Percentiles rank a stretch among this genome's conserved stretches.
phyloP scores from a whole-genome alignment of 108 stramenopile species.

The Nitzschia sp. region DNA sequence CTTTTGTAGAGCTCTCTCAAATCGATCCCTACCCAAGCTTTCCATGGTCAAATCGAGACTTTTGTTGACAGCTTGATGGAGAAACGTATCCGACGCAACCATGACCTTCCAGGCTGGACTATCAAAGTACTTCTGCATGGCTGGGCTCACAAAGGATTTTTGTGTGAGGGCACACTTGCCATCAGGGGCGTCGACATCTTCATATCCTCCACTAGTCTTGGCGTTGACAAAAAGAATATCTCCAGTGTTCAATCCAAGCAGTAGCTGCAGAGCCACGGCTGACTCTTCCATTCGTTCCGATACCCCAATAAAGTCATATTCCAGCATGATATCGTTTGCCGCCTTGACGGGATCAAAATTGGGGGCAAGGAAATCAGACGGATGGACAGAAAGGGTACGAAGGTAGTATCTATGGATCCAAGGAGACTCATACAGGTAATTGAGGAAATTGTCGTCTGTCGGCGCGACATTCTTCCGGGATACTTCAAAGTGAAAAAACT shows the following conservation, averaged over 20 bases:
- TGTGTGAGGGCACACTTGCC: constrained; percentile 24
- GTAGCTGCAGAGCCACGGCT: constrained; percentile 38
- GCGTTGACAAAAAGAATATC: constrained; percentile 35
- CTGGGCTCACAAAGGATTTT: constrained; percentile 28
- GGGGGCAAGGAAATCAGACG: background rate
- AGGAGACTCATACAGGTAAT: background rate
- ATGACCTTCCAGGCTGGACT: constrained; percentile 27
- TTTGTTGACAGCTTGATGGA: constrained; percentile 43
- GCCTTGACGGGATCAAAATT: constrained; percentile 4
- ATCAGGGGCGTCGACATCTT: constrained; percentile 17
- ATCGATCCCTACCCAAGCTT: constrained; percentile 31
- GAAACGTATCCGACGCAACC: constrained; percentile 22
- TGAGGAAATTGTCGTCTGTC: constrained; percentile 33
- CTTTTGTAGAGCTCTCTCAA: constrained; percentile 24
- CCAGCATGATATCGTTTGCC: constrained; percentile 29
- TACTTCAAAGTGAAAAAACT: constrained; percentile 51
- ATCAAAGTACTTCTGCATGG: constrained; percentile 32
- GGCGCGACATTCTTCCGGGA: constrained; percentile 34
- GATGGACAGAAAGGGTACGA: background rate
- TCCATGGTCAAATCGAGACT: constrained; percentile 56
- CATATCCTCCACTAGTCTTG: constrained; percentile 21
- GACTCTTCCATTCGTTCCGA: constrained; percentile 60
- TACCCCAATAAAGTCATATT: constrained; percentile 53
- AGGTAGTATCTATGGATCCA: constrained; percentile 5
- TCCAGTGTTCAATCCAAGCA: constrained; percentile 25